Conservation (phyloP, 1,284 basidiomycete genomes). For the Exobasidium cylindrosporum region DNA sequence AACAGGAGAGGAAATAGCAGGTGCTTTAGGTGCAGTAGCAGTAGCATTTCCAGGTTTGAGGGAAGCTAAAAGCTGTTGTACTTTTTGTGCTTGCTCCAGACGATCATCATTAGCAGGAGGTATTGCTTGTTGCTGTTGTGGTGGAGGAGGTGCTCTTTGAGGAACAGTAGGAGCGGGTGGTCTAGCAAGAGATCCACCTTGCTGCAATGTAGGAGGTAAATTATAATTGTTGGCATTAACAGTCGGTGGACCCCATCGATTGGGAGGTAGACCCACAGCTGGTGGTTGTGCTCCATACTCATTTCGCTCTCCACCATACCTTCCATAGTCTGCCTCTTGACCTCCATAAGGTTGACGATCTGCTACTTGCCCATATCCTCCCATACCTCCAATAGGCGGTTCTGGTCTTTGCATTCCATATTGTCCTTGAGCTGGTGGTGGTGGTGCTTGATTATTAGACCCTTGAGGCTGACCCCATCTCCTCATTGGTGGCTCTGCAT, state of each 20-base stretch:
- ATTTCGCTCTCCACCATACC: background rate
- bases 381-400: background rate
- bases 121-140: constrained; percentile 6
- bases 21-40: constrained; percentile 20
- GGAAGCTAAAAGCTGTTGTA: constrained; percentile 51
- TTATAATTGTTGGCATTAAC: background rate
- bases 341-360: constrained; percentile 22
- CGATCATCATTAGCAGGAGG: constrained; percentile 26
- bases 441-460: background rate
- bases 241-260: background rate
- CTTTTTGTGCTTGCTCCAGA: constrained; percentile 54
- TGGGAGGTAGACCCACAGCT: background rate
- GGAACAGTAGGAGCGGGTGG: constrained; percentile 12
- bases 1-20: constrained; percentile 18
- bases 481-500: constrained; percentile 9
- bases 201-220: background rate
- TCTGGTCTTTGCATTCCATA: background rate
- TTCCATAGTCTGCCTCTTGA: background rate
- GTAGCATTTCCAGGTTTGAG: constrained; percentile 20
- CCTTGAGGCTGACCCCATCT: background rate
- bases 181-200: background rate
- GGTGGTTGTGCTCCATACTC: background rate
- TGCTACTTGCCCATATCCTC: background rate
- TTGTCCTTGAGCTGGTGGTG: background rate
- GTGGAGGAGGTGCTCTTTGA: constrained; percentile 12